Evolutionary conservation across 78 protist species (phyloP).

Genomic region (Pigoraptor vietnamica): DNA sequence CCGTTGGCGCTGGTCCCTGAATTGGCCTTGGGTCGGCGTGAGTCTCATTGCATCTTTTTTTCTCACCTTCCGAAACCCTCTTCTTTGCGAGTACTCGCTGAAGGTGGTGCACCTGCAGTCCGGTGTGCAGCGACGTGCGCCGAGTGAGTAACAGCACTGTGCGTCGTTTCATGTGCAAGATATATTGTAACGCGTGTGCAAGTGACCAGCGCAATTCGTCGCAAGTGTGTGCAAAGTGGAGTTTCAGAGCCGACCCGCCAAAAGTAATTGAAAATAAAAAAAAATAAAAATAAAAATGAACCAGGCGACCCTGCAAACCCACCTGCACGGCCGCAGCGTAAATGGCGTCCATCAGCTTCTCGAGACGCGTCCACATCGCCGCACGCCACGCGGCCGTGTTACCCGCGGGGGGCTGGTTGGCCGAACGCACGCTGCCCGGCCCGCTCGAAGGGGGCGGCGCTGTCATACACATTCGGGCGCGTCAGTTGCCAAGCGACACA

Average conservation of each 20-base stretch:
- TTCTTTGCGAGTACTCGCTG: background rate
- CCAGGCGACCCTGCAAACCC: background rate
- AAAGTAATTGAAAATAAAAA: background rate
- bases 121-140: too few species aligned
- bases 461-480: too few species aligned
- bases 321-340: background rate
- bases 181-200: too few species aligned
- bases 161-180: background rate
- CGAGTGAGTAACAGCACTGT: background rate
- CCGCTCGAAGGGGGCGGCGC: background rate
- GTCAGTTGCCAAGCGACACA: background rate
- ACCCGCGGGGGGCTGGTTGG: background rate
- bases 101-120: background rate
- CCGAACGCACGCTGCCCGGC: background rate
- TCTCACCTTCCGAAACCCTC: too few species aligned
- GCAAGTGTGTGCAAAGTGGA: too few species aligned
- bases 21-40: too few species aligned
- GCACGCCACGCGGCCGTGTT: background rate
- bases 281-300: too few species aligned
- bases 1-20: too few species aligned
- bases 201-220: too few species aligned
- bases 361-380: background rate
- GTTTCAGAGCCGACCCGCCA: too few species aligned
- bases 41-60: too few species aligned
- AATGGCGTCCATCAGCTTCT: background rate